Base-by-base conservation (phyloP, 805 yeast species). In the Zygoascus biomembranicola region DNA sequence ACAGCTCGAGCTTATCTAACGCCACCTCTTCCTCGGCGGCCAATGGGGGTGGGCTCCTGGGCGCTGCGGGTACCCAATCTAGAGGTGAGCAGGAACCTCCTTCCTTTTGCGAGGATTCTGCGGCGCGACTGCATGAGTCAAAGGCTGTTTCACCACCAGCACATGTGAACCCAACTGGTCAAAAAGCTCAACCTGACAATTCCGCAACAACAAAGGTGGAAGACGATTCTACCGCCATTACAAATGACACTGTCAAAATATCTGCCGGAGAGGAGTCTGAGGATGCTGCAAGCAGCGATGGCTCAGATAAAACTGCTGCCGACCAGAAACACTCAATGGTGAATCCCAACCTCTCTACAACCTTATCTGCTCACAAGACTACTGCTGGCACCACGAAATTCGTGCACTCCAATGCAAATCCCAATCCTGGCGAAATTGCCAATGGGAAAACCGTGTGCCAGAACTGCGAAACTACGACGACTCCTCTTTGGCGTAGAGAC, bases 401-500 rank as follows among this genome's bases (percentile, higher is more conserved):
- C 28, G 28, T 23, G 6, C 28, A 23, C 28, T 23, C 28, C 28
- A 23, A 23, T 23, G 28, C 28, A 35, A 35, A 35, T 35, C 16
- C 39, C 39, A 35, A n/a, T n/a, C 39, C 39, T 35, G 39, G 16
- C 5, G 39, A 35, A 35, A 23, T 6, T 23, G 16, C 39, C 39
- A 35, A 35, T n/a, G 39, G 39, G 8, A 26, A 51, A n/a, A 58
- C 59, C 5, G 42, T 52, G 8, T 90, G 97, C 67, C 87, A 85
- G 62, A 90, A 90, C 69, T 90, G 98, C 71, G 79, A 85, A 63
- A 90, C 98, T 1, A 87, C 89, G 54, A 90, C 95, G 1, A 90
- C 98, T 1, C 97, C 98, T 0, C 73, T 90, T 20, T 90, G 97
- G 97, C 78, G 97, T 67, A 77, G 97, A 60, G 97, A 90, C 69